Conservation (phyloP, 768 basidiomycete genomes). For the Rhizopogon sp. region DNA sequence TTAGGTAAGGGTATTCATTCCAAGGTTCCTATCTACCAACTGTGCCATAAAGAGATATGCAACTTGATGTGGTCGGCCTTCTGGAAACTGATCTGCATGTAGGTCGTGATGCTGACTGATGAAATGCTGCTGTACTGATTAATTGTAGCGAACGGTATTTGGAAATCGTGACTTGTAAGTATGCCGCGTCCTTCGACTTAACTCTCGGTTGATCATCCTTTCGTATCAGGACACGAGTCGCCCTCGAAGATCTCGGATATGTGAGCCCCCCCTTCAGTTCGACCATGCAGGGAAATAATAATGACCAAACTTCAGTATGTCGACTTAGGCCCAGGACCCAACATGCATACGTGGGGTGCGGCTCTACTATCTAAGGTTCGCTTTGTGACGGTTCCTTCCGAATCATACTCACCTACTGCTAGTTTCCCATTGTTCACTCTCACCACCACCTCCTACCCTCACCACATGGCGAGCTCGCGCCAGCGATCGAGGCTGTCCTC, state of each 20-base stretch:
- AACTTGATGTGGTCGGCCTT: slow-evolving; percentile 81
- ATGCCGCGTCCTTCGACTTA: neutral
- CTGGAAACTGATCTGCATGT: slow-evolving; percentile 86
- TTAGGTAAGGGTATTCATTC: slow-evolving; percentile 70
- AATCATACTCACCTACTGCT: neutral
- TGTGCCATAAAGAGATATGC: slow-evolving; percentile 57
- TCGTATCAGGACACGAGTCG: slow-evolving; percentile 58
- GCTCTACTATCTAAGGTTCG: slow-evolving; percentile 71
- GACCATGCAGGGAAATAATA: neutral
- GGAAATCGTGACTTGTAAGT: slow-evolving; percentile 81
- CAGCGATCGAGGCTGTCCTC: slow-evolving; percentile 82
- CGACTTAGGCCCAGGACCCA: slow-evolving; percentile 85
- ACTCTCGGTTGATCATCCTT: slow-evolving; percentile 2
- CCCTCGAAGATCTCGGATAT: slow-evolving; percentile 75
- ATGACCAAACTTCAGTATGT: slow-evolving; percentile 51
- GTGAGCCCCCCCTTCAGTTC: slow-evolving; percentile 37
- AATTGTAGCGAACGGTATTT: slow-evolving; percentile 57
- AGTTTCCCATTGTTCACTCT: slow-evolving; percentile 88
- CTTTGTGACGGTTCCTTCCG: neutral
- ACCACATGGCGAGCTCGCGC: slow-evolving; percentile 80
- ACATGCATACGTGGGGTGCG: slow-evolving; percentile 88
- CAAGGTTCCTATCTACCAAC: slow-evolving; percentile 35
- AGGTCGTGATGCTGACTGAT: slow-evolving; percentile 22
- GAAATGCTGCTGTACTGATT: neutral
- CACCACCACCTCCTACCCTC: slow-evolving; percentile 86